Evolutionary conservation across 2,329 filamentous ascomycete species (phyloP), one percentile per base, ranked within the genome.

Genomic region (Endocalyx cinctus): DNA sequence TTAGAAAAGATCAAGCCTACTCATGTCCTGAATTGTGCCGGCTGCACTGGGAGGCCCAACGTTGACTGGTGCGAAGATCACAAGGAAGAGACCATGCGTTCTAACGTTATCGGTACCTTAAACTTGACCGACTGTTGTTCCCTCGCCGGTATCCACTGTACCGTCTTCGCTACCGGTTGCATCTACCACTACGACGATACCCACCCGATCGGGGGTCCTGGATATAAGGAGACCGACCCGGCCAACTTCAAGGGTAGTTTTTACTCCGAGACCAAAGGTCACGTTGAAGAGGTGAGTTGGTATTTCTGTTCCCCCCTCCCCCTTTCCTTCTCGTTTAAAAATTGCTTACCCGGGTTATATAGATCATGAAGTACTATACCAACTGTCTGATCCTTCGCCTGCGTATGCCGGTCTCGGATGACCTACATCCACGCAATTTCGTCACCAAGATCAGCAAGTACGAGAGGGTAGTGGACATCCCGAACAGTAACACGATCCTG

Each of bases 21-120:
- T 4, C 77, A 82, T 50, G 77, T 83, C 35, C 60, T 84, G 31
- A 82, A 82, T 57, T 75, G 72, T 39, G 79, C 79, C 29, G 79
- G 79, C 40, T 77, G 71, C 52, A 83, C 78, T 4, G 79, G 80
- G 31, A 68, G 77, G 16, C 79, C 79, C 42, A 84, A 83, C 44
- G 77, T 82, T 54, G 79, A 83, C 59, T 82, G 78, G 78, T 83
- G 79, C 49, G 80, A 84, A 61, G 75, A 80, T 51, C 72, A 84
- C 64, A 80, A 75, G 60, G 72, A 79, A 57, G 72, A 74, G 35
- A 84, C 79, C 6, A 72, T 83, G 52, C 70, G 78, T 38, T 80
- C 74, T 54, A 84, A 84, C 50, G 78, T 78, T 35, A 71, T 82
- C 29, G 79, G 79, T 34, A 75, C 77, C 22, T 52, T 82, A 44